Conservation (phyloP, 805 yeast genomes). For the Starmerella apis region DNA sequence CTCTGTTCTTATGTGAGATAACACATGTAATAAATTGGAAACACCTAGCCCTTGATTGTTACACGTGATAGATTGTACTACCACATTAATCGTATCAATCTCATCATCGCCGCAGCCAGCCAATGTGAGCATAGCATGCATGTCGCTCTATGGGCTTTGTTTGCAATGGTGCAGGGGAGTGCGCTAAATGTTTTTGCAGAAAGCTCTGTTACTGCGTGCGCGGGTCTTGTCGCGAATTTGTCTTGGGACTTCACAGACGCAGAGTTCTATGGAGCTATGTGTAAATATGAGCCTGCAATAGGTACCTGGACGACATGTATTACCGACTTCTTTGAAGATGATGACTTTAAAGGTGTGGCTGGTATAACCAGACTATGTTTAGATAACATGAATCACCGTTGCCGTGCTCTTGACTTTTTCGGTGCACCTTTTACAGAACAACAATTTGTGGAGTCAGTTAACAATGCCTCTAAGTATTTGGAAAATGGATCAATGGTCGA, state of each 20-base stretch:
- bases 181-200: not conserved
- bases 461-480: not conserved
- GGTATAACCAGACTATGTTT: not conserved
- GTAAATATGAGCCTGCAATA: slow-evolving; percentile 12
- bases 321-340: not conserved
- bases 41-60: not conserved
- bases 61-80: not conserved
- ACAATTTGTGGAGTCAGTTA: not conserved
- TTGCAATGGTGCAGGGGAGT: too few species aligned
- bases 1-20: too few species aligned
- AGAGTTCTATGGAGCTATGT: slow-evolving; percentile 2
- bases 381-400: not conserved
- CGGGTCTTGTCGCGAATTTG: not conserved
- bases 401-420: not conserved
- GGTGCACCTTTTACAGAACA: not conserved
- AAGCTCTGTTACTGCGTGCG: slow-evolving; percentile 1
- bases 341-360: too few species aligned
- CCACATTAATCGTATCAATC: not conserved
- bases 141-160: not conserved
- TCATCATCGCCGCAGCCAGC: not conserved
- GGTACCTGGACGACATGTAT: slow-evolving; percentile 15
- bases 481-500: not conserved
- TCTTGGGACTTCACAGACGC: slow-evolving; percentile 1
- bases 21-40: too few species aligned
- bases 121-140: not conserved